Conservation (phyloP, 1,284 basidiomycete genomes). For the Trichosporon sp. region DNA sequence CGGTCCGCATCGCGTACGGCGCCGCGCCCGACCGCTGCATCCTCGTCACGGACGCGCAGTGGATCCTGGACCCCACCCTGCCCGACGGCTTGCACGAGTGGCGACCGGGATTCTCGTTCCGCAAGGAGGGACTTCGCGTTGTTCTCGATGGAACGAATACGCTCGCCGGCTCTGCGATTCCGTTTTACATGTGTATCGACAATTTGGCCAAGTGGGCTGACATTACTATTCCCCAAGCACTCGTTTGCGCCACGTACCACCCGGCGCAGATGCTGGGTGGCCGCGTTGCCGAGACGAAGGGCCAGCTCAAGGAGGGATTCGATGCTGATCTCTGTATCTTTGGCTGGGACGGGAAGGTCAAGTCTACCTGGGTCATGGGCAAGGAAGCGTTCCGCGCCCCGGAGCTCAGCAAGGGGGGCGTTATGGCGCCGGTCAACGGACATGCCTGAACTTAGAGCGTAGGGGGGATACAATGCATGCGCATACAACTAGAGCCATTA, state of each 20-base stretch:
- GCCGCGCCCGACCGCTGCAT: constrained; percentile 81
- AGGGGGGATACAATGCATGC: not conserved
- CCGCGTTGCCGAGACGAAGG: constrained; percentile 69
- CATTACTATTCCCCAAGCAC: constrained; percentile 76
- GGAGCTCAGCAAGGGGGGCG: constrained; percentile 20
- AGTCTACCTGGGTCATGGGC: constrained; percentile 79
- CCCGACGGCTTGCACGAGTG: constrained; percentile 82
- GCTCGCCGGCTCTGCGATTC: constrained; percentile 76
- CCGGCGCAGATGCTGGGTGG: constrained; percentile 78
- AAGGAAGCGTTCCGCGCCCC: constrained; percentile 63
- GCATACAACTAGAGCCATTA: constrained; percentile 17
- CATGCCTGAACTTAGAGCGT: not conserved
- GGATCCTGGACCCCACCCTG: constrained; percentile 80
- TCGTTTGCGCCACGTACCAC: constrained; percentile 79
- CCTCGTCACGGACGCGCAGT: constrained; percentile 85
- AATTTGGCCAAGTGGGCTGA: constrained; percentile 81
- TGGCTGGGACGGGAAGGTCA: constrained; percentile 67
- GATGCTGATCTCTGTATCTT: constrained; percentile 82
- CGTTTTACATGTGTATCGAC: constrained; percentile 76
- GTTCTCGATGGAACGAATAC: constrained; percentile 82
- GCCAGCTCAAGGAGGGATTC: constrained; percentile 73
- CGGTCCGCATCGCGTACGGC: constrained; percentile 80
- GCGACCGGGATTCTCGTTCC: constrained; percentile 69
- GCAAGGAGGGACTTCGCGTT: constrained; percentile 77
- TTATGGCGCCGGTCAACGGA: constrained; percentile 23